Conservation (phyloP, 2,329 filamentous ascomycete species). For the Fusarium acutatum region DNA sequence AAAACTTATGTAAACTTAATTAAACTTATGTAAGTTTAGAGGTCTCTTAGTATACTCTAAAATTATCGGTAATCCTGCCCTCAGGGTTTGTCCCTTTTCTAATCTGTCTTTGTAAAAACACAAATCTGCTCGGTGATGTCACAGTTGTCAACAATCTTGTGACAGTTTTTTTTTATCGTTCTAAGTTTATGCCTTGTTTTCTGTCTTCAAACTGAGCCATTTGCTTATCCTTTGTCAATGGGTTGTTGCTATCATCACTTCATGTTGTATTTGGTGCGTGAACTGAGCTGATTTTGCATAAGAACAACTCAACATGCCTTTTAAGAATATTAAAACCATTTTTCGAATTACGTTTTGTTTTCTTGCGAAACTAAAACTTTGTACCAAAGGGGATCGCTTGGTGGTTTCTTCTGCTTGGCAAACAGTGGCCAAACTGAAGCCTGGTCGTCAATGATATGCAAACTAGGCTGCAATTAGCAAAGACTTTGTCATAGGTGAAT, state of each 20-base stretch:
- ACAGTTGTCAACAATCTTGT: rapidly evolving
- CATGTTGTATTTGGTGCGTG: not conserved
- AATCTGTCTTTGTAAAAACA: not conserved
- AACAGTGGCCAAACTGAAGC: not conserved
- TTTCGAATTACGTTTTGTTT: too few species aligned
- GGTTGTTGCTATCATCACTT: too few species aligned
- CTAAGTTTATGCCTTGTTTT: rapidly evolving
- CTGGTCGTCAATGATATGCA: not conserved
- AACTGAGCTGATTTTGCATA: rapidly evolving
- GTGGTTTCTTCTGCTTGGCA: not conserved
- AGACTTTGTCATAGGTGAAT: rapidly evolving
- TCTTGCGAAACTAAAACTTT: too few species aligned
- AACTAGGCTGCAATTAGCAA: not conserved
- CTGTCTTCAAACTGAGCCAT: too few species aligned
- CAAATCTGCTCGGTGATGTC: rapidly evolving
- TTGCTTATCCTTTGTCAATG: not conserved
- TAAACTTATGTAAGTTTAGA: not conserved
- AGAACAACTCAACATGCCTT: not conserved
- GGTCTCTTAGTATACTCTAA: rapidly evolving
- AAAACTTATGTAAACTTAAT: not conserved
- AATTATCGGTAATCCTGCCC: rapidly evolving
- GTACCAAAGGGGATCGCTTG: not conserved
- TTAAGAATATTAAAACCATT: too few species aligned
- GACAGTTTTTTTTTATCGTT: rapidly evolving
- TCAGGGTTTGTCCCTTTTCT: not conserved